Percentiles rank a stretch among this genome's conserved stretches.
These are phyloP conservation scores for Oxytropis ochrocephala DNA, from an alignment of 306 rosid species.

Conservation along the genomic window DNA sequence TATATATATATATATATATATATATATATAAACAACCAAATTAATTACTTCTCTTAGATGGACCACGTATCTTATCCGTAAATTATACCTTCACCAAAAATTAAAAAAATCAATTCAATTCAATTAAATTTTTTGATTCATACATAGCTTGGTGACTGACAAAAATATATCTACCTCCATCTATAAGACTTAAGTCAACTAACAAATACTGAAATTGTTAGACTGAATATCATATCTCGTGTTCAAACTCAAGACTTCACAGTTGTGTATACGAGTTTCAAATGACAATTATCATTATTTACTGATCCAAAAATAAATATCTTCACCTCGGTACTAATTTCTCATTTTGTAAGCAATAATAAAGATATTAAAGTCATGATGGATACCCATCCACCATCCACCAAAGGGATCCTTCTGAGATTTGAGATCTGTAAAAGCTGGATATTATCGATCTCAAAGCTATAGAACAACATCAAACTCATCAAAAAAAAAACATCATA, in stretches of 20 bases:
- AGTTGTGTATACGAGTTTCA: too few relatives aligned
- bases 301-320: background rate
- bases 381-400: background rate
- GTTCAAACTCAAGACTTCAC: too few relatives aligned
- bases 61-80: conserved; percentile 34
- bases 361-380: conserved; percentile 18
- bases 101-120: background rate
- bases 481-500: too few relatives aligned
- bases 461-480: conserved; percentile 19
- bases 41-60: conserved; percentile 11
- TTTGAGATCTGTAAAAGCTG: conserved; percentile 40
- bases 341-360: conserved; percentile 15
- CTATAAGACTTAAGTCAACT: too few relatives aligned
- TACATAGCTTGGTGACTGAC: background rate
- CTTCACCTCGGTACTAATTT: background rate
- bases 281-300: too few relatives aligned
- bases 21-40: conserved; percentile 9
- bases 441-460: too few relatives aligned
- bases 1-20: too few relatives aligned
- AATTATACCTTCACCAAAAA: background rate
- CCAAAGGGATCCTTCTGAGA: conserved; percentile 16
- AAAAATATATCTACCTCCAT: conserved; percentile 6
- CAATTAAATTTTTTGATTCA: background rate
- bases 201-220: too few relatives aligned
- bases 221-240: too few relatives aligned